Percentiles rank a stretch among this genome's conserved stretches.
These are phyloP conservation scores for Cladosporium sp. DNA, from an alignment of 2,329 filamentous ascomycete genomes.

Conservation along the genomic window DNA sequence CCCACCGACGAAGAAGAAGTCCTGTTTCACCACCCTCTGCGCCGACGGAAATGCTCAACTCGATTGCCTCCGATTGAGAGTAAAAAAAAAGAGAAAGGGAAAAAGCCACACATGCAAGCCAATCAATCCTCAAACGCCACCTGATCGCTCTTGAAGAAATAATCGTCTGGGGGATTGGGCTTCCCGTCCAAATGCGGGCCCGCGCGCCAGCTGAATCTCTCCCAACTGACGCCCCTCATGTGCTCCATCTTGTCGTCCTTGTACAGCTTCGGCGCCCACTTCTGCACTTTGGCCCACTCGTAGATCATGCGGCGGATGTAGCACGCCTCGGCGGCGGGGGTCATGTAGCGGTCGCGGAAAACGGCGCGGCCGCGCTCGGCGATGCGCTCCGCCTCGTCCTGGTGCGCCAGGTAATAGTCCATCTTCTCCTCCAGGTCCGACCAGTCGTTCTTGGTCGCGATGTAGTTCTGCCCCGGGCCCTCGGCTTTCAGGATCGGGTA, in stretches of 20 bases:
- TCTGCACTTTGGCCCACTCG: slow-evolving; percentile 20
- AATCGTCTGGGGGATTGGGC: background rate
- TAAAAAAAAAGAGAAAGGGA: no score
- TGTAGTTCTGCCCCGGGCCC: slow-evolving; percentile 27
- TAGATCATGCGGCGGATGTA: slow-evolving; percentile 29
- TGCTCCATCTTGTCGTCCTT: background rate
- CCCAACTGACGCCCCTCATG: background rate
- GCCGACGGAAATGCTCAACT: no score
- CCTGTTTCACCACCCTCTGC: no score
- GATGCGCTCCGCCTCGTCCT: slow-evolving; percentile 20
- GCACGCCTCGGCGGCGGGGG: slow-evolving; percentile 28
- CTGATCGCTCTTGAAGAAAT: slow-evolving; percentile 1
- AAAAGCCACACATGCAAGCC: no score
- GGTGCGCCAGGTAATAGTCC: slow-evolving; percentile 20
- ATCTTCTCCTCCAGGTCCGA: slow-evolving; percentile 27
- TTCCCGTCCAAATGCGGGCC: background rate
- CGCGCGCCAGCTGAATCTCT: background rate
- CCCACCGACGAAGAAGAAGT: no score
- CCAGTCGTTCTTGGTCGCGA: slow-evolving; percentile 25
- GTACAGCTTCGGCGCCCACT: background rate
- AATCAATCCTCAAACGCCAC: background rate
- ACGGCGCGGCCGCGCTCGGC: slow-evolving; percentile 22
- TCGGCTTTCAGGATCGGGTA: slow-evolving; percentile 23
- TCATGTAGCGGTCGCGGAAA: slow-evolving; percentile 26
- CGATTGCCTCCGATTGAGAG: no score